Percentiles rank a stretch among this genome's conserved stretches.
Evolutionary conservation across 208 protist genomes (phyloP).

Genomic region (Crithidia brevicula): DNA sequence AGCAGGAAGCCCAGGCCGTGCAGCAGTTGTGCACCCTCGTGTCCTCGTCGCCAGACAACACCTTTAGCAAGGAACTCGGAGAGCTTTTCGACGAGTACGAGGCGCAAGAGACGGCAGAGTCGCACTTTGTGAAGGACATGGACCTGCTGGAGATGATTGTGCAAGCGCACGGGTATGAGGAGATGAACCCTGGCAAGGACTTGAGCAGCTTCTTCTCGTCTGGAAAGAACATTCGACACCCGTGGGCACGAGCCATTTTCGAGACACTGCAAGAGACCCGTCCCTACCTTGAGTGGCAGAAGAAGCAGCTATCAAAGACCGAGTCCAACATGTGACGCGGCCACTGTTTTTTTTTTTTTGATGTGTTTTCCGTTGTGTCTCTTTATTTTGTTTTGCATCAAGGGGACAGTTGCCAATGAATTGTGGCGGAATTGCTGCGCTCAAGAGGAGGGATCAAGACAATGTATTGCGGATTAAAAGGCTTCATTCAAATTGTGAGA

Average conservation of each 20-base stretch:
- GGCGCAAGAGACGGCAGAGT: conserved; percentile 75
- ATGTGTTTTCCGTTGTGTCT: too few relatives aligned
- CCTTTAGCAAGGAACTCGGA: conserved; percentile 63
- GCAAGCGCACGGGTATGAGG: conserved; percentile 91
- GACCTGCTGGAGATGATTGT: conserved; percentile 93
- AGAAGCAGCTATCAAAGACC: conserved; percentile 7
- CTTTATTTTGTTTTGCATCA: too few relatives aligned
- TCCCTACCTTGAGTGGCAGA: conserved; percentile 24
- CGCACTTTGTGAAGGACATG: conserved; percentile 92
- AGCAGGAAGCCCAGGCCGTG: conserved; percentile 70
- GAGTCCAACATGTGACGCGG: conserved; percentile 15
- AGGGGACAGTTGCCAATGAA: too few relatives aligned
- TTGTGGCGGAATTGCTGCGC: too few relatives aligned
- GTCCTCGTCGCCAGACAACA: conserved; percentile 30
- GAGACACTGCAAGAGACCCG: conserved; percentile 62
- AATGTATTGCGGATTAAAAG: too few relatives aligned
- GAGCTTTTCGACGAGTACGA: conserved; percentile 91
- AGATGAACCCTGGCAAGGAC: conserved; percentile 62
- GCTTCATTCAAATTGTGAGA: too few relatives aligned
- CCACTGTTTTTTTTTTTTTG: too few relatives aligned
- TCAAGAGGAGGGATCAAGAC: too few relatives aligned
- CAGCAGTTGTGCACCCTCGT: conserved; percentile 49
- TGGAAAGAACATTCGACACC: conserved; percentile 73
- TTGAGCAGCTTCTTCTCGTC: conserved; percentile 80
- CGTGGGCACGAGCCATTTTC: conserved; percentile 75